These are phyloP conservation scores for Hylodesmum podocarpum DNA, from an alignment of 306 rosid genomes.

Conservation along the genomic window DNA sequence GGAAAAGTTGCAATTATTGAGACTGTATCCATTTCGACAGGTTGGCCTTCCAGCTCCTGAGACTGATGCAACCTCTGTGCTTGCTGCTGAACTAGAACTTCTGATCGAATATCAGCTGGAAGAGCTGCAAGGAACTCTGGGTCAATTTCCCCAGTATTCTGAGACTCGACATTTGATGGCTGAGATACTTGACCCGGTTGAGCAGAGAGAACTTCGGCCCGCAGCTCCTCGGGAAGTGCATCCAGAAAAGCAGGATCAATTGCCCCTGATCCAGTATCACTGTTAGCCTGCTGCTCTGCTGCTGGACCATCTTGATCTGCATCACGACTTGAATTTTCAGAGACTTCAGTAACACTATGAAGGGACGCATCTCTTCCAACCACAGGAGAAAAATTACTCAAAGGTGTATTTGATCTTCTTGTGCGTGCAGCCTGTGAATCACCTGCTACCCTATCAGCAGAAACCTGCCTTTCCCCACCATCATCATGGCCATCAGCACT, in stretches of 20 bases:
- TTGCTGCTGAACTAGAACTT: conserved; percentile 98
- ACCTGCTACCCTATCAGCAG: conserved; percentile 68
- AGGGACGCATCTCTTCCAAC: conserved; percentile 86
- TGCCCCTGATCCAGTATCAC: conserved; percentile 82
- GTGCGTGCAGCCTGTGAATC: conserved; percentile 75
- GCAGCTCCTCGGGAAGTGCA: conserved; percentile 98
- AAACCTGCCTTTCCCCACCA: conserved; percentile 84
- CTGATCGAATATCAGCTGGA: conserved; percentile 95
- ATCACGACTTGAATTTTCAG: conserved; percentile 93
- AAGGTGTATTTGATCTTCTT: conserved; percentile 71
- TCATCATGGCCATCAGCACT: conserved; percentile 99
- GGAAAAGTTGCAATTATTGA: conserved; percentile 99
- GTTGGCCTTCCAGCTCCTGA: conserved; percentile 99
- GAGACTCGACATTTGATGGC: conserved; percentile 70
- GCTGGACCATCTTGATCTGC: conserved; percentile 85
- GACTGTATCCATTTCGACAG: conserved; percentile 98
- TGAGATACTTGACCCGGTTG: conserved; percentile 92
- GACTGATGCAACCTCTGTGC: conserved; percentile 94
- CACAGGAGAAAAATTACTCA: conserved; percentile 51
- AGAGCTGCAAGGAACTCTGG: conserved; percentile 99
- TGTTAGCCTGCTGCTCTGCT: conserved; percentile 73
- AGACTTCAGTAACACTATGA: conserved; percentile 92
- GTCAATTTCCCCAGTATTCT: conserved; percentile 86
- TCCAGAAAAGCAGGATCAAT: conserved; percentile 98
- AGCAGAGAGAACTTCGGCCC: conserved; percentile 96